Evolutionary conservation across 768 basidiomycete species (phyloP).

Genomic region (Plicaturopsis crispa): DNA sequence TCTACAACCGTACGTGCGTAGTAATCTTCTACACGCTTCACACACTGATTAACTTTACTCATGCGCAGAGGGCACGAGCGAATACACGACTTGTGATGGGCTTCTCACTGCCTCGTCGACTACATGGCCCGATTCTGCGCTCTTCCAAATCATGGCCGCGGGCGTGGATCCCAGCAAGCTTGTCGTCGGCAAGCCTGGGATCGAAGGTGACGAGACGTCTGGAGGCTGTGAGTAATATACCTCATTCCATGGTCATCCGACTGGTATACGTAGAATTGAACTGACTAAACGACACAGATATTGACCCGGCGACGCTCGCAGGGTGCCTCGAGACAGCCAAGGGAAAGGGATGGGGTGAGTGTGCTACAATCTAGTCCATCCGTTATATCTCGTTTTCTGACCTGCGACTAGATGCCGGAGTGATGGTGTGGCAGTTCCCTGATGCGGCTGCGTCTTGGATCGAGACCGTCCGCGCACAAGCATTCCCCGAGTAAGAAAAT

Average conservation of each 20-base stretch:
- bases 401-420: constrained; percentile 6
- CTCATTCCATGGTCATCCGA: no score
- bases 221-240: no score
- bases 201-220: no score
- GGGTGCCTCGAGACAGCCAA: constrained; percentile 55
- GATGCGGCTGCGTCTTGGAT: constrained; percentile 20
- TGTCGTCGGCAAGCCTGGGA: no score
- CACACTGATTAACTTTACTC: not conserved
- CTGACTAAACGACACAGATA: no score
- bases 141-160: constrained; percentile 47
- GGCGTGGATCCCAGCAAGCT: no score
- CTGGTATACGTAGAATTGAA: no score
- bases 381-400: not conserved
- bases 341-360: constrained; percentile 60
- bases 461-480: constrained; percentile 15
- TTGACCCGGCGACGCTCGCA: constrained; percentile 47
- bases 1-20: constrained; percentile 23
- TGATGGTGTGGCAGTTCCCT: constrained; percentile 17
- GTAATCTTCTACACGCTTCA: not conserved
- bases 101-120: constrained; percentile 32
- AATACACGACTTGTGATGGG: constrained; percentile 29
- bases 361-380: no score
- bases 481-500: constrained; percentile 13
- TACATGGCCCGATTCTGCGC: constrained; percentile 32
- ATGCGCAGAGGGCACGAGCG: constrained; percentile 24